These are phyloP conservation scores for Cercospora berteroae DNA, from an alignment of 2,329 filamentous ascomycete species.

Conservation along the genomic window DNA sequence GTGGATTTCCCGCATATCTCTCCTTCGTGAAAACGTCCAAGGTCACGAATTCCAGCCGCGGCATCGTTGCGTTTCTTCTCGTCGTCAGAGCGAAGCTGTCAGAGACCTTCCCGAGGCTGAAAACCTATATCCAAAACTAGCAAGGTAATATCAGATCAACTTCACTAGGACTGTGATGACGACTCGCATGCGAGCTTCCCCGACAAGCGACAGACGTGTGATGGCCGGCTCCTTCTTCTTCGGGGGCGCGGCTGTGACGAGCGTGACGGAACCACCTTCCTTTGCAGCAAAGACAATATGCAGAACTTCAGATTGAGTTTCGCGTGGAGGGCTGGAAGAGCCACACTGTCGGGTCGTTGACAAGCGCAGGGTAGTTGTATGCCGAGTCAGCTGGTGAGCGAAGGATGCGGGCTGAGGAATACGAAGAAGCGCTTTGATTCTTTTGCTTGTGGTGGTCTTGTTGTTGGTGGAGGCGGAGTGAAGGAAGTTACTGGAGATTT, in stretches of 20 bases:
- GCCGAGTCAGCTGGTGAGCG: conserved; percentile 6
- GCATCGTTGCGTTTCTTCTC: conserved; percentile 4
- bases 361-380: background rate
- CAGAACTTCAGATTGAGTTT: background rate
- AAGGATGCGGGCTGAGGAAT: conserved; percentile 1
- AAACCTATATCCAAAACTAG: background rate
- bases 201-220: background rate
- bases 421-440: background rate
- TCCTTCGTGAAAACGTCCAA: conserved; percentile 51
- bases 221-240: background rate
- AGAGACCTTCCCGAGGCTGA: background rate
- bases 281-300: background rate
- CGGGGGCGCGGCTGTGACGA: background rate
- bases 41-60: conserved; percentile 34
- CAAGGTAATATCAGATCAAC: background rate
- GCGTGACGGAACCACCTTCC: background rate
- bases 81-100: background rate
- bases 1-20: conserved; percentile 53
- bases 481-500: background rate
- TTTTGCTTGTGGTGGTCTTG: background rate
- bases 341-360: conserved; percentile 6
- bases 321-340: conserved; percentile 4
- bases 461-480: background rate
- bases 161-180: background rate
- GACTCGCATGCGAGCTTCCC: background rate